Evolutionary conservation across 208 protist genomes (phyloP).

Genomic region (Phytomonas serpens): DNA sequence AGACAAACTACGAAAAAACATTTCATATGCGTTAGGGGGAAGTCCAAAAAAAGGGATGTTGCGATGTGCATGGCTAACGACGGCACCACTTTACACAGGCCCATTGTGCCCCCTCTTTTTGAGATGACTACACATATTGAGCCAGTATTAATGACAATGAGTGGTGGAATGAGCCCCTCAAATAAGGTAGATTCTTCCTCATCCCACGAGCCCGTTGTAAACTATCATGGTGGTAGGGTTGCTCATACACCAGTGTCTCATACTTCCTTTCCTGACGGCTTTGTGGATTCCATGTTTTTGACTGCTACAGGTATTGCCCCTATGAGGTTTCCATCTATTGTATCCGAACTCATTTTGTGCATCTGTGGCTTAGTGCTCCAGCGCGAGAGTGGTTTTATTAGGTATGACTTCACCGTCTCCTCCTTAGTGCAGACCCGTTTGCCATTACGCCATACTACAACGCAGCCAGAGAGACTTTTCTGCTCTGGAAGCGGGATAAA

Average conservation of each 20-base stretch:
- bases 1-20: not conserved
- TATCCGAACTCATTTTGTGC: slow-evolving; percentile 51
- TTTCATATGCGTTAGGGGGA: not conserved
- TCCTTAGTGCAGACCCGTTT: slow-evolving; percentile 35
- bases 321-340: slow-evolving; percentile 23
- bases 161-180: not conserved
- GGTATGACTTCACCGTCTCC: slow-evolving; percentile 46
- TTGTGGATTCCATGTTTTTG: not conserved
- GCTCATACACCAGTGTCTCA: not conserved
- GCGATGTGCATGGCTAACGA: not conserved
- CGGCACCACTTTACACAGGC: not conserved
- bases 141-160: not conserved
- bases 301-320: slow-evolving; percentile 8
- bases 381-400: slow-evolving; percentile 39
- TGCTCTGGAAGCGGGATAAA: not conserved
- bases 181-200: not conserved
- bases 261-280: not conserved
- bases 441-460: slow-evolving; percentile 11
- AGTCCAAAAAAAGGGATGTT: not conserved
- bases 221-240: not conserved
- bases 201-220: not conserved
- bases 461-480: not conserved
- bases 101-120: not conserved
- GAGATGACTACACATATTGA: not conserved
- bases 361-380: slow-evolving; percentile 45